A percentile compares a stretch with the other conserved stretches of the same genome.
phyloP scores from a whole-genome alignment of 768 basidiomycete genomes.

The Collybiopsis luxurians region DNA sequence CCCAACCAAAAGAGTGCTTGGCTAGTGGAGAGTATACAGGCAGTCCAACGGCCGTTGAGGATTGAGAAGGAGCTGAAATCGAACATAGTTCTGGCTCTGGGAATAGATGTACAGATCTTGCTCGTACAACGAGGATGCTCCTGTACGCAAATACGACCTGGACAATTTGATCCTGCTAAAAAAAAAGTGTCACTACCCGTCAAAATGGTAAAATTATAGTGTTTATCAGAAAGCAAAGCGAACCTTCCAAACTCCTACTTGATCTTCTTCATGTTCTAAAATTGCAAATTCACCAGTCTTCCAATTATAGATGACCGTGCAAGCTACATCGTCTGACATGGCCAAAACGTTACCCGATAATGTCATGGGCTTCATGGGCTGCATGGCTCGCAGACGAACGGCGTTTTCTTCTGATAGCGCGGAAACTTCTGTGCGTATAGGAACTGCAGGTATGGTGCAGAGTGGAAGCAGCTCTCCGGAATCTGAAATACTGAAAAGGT shows the following conservation, averaged over 20 bases:
- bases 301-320: conserved; percentile 59
- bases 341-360: conserved; percentile 52
- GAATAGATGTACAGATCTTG: conserved; percentile 57
- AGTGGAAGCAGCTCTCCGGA: conserved; percentile 18
- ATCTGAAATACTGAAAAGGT: conserved; percentile 27
- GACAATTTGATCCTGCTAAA: conserved; percentile 47
- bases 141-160: conserved; percentile 48
- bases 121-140: conserved; percentile 55
- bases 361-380: conserved; percentile 40
- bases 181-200: background rate
- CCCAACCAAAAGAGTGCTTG: conserved; percentile 62
- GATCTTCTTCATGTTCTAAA: conserved; percentile 34
- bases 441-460: conserved; percentile 32
- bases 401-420: background rate
- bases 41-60: conserved; percentile 6
- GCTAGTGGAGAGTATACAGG: conserved; percentile 34
- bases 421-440: background rate
- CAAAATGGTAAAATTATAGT: background rate
- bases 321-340: conserved; percentile 48
- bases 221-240: background rate
- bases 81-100: conserved; percentile 32
- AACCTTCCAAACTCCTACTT: conserved; percentile 26
- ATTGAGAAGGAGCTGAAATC: background rate
- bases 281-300: conserved; percentile 42
- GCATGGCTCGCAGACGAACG: background rate